Conservation (phyloP, 2,329 filamentous ascomycete genomes). For the Pseudonectria buxi region DNA sequence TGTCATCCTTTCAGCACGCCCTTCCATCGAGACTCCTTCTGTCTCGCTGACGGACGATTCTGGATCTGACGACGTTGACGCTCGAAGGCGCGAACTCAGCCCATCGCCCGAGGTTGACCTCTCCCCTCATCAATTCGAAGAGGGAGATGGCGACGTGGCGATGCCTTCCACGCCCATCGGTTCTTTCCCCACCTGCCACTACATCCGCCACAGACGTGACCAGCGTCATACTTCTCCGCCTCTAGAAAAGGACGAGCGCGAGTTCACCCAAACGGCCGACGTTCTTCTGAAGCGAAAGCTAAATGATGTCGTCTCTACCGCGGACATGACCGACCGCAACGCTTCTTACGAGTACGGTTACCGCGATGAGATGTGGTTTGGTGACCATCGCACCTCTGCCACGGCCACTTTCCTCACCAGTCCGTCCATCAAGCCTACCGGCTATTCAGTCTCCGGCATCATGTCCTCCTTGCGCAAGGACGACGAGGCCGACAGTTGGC, state of each 20-base stretch:
- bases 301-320: conserved; percentile 32
- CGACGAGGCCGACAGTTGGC: conserved; percentile 32
- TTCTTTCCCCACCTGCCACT: conserved; percentile 50
- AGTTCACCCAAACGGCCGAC: conserved; percentile 93
- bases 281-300: conserved; percentile 66
- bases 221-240: conserved; percentile 74
- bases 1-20: conserved; percentile 22
- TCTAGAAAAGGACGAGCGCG: conserved; percentile 87
- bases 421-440: conserved; percentile 42
- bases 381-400: conserved; percentile 33
- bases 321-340: conserved; percentile 25
- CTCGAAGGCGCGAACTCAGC: conserved; percentile 65
- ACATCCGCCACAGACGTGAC: conserved; percentile 32
- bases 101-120: conserved; percentile 92
- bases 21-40: conserved; percentile 71
- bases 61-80: conserved; percentile 63
- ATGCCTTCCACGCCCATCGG: conserved; percentile 57
- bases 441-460: conserved; percentile 10
- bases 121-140: conserved; percentile 79
- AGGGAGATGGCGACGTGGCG: conserved; percentile 53
- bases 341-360: conserved; percentile 28
- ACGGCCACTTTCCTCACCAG: conserved; percentile 44
- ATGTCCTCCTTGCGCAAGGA: conserved; percentile 28
- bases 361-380: conserved; percentile 48
- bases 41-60: conserved; percentile 53